Base-by-base conservation (phyloP, 331 rosid species). In the Erythrophleum ivorense region DNA sequence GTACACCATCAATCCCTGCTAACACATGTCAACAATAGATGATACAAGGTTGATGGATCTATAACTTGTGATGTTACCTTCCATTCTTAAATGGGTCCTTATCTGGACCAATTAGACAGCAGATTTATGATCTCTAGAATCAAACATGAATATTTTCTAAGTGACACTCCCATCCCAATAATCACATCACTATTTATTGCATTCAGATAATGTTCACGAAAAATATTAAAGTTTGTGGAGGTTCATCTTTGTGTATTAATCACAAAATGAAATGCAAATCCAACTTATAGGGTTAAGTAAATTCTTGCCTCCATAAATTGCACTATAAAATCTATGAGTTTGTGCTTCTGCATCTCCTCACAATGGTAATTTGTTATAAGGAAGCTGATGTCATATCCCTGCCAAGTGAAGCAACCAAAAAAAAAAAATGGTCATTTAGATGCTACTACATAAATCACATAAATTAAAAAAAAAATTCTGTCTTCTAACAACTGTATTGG, bases 361-460 rank as follows among this genome's bases (percentile, higher is more conserved):
- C 94, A 96, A 71, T 96, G 99, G 87, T 91, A 89, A 85, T 93
- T 96, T 81, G 98, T 96, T 83, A 96, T 86, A 45, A 96, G 99
- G 90, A 96, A 96, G 89, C 99, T 96, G 82, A 92, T 91, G 77
- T 96, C 98, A 84, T 96, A 96, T 80, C 99, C 99, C 99, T 93
- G 97, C 66, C 85, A 79, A 62, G 71, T 59, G 71, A 75, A 83
- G 33, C 79, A 80, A 71, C 9, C 58, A 80, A 49, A 78, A 84
- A 50, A 40, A 69, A 24, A 24, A 24, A 24, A 24, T n/a, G 29
- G 14, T 43, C 43, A 60, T 29, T 29, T 2, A 31, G 63, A 75
- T 33, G 71, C 71, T 62, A 63, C 48, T 77, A 62, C 46, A 50
- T 62, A 53, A 62, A 76, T 71, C 15, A 16, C 8, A 19, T 45